Percentiles rank a stretch among this genome's conserved stretches.
phyloP scores from a whole-genome alignment of 192 early-diverging fungal genomes.

The Mortierella claussenii region DNA sequence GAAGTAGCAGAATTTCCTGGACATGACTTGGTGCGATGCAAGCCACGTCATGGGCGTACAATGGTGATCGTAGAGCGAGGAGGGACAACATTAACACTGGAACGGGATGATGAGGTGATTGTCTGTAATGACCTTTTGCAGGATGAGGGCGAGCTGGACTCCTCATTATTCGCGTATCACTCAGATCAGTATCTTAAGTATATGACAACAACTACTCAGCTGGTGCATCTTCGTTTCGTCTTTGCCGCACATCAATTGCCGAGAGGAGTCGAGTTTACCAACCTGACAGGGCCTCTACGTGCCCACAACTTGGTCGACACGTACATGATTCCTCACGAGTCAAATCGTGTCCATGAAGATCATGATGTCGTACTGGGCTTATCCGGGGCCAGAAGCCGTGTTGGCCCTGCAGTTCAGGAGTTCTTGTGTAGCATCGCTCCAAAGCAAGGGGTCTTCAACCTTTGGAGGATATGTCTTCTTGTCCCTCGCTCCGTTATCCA shows the following conservation, averaged over 20 bases:
- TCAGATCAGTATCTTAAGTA: slow-evolving; percentile 11
- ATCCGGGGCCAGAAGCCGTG: slow-evolving; percentile 13
- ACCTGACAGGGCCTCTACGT: background rate
- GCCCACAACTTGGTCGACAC: slow-evolving; percentile 13
- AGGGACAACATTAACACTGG: background rate
- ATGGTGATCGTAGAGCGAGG: background rate
- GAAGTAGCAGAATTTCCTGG: no score
- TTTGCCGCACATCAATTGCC: slow-evolving; percentile 29
- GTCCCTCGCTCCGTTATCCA: slow-evolving; percentile 3
- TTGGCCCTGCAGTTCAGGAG: slow-evolving; percentile 8
- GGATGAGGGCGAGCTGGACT: background rate
- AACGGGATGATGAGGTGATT: background rate
- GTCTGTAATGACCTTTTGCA: background rate
- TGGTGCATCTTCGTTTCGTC: slow-evolving; percentile 22
- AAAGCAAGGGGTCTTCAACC: background rate
- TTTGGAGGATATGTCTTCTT: slow-evolving; percentile 19
- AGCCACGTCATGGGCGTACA: background rate
- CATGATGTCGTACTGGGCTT: slow-evolving; percentile 30
- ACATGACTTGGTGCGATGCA: no score
- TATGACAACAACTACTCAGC: background rate
- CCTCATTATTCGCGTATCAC: slow-evolving; percentile 6
- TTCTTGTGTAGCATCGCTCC: slow-evolving; percentile 12
- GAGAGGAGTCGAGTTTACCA: slow-evolving; percentile 14
- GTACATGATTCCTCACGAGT: slow-evolving; percentile 27
- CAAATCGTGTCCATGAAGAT: background rate